Percentiles rank a stretch among this genome's conserved stretches.
Evolutionary conservation across 352 stramenopile genomes (phyloP).

Genomic region (Pythium volutum): DNA sequence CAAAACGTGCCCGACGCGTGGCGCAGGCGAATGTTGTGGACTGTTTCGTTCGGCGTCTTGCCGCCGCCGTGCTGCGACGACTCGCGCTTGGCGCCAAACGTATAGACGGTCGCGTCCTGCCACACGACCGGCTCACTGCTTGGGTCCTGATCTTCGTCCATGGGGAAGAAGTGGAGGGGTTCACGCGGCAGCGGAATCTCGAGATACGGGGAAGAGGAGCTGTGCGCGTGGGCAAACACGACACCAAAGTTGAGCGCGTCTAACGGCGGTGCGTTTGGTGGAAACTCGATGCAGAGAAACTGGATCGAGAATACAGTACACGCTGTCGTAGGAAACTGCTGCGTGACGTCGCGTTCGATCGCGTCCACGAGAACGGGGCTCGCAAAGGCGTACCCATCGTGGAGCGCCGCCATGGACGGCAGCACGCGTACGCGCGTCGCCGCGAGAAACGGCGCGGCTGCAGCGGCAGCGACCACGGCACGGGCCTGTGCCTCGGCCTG

Average conservation of each 20-base stretch:
- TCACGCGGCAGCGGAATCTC: slow-evolving; percentile 52
- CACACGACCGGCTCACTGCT: slow-evolving; percentile 35
- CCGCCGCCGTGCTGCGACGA: slow-evolving; percentile 57
- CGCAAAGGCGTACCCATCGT: slow-evolving; percentile 16
- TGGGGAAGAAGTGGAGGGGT: slow-evolving; percentile 12
- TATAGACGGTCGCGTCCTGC: slow-evolving; percentile 62
- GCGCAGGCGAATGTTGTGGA: slow-evolving; percentile 87
- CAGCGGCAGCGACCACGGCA: not conserved
- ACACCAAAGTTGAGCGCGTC: slow-evolving; percentile 54
- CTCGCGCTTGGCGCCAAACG: slow-evolving; percentile 56
- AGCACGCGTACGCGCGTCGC: slow-evolving; percentile 27
- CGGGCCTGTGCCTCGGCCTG: not conserved
- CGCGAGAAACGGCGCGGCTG: slow-evolving; percentile 31
- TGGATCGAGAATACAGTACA: slow-evolving; percentile 8
- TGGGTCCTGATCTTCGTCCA: slow-evolving; percentile 12
- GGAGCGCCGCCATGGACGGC: slow-evolving; percentile 28
- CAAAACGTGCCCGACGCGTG: slow-evolving; percentile 78
- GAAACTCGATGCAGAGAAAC: slow-evolving; percentile 60
- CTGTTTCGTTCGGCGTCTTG: slow-evolving; percentile 75
- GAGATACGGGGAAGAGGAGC: slow-evolving; percentile 34
- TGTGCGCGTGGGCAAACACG: slow-evolving; percentile 40
- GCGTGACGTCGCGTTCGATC: slow-evolving; percentile 22
- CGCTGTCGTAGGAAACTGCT: not conserved
- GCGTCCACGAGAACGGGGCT: not conserved
- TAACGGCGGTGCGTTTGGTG: not conserved